Conservation (phyloP, 768 basidiomycete genomes). For the Serendipita sp. region DNA sequence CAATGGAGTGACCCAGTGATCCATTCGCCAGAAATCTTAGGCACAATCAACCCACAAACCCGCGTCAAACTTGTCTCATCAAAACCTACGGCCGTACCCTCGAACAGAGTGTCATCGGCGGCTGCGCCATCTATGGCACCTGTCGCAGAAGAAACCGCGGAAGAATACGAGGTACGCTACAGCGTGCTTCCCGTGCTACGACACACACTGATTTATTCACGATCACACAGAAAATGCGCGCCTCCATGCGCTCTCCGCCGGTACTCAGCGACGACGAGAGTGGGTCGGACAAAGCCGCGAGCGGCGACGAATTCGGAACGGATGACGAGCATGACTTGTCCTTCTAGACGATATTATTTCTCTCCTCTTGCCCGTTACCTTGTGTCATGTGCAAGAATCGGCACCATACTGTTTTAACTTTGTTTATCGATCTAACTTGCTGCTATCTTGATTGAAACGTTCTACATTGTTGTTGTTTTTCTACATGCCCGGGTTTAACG, state of each 20-base stretch:
- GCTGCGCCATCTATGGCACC: not conserved
- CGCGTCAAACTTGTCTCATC: not conserved
- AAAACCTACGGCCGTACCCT: not conserved
- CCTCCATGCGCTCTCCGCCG: not conserved
- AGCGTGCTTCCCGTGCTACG: not conserved
- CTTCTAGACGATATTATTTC: not conserved
- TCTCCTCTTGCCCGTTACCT: too few relatives aligned
- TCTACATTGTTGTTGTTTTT: too few relatives aligned
- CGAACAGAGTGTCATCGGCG: not conserved
- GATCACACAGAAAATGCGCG: not conserved
- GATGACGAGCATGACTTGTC: not conserved
- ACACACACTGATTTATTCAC: not conserved
- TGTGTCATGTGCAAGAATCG: too few relatives aligned
- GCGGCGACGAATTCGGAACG: conserved; percentile 3
- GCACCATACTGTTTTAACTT: too few relatives aligned
- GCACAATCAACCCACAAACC: not conserved
- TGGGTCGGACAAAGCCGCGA: conserved; percentile 1
- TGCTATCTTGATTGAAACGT: too few relatives aligned
- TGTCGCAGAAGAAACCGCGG: not conserved
- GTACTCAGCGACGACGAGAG: conserved; percentile 5
- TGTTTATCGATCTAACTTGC: too few relatives aligned
- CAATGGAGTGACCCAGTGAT: not conserved
- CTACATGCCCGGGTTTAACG: too few relatives aligned
- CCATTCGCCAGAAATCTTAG: not conserved
- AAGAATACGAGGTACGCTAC: not conserved